Conservation (phyloP, 2,329 filamentous ascomycete species). For the Neofusicoccum laricinum region DNA sequence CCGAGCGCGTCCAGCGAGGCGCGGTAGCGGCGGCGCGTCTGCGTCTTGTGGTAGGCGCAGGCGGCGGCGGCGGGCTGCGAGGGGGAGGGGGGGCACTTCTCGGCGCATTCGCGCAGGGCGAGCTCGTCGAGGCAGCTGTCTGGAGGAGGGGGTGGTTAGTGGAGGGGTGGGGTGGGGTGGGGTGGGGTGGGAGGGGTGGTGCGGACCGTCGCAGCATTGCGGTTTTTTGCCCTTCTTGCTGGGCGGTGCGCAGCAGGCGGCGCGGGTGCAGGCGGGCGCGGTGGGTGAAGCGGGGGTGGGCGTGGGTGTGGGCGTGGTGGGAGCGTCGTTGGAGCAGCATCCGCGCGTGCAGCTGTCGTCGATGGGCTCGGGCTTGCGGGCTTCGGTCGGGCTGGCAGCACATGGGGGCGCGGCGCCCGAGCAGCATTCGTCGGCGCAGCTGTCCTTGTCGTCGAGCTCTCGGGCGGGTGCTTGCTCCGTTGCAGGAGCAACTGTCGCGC, state of each 20-base stretch:
- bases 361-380: not conserved
- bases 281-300: not conserved
- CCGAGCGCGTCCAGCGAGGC: constrained; percentile 11
- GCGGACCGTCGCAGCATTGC: constrained; percentile 12
- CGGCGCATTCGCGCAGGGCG: not conserved
- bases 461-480: not conserved
- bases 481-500: not conserved
- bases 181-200: too few species aligned
- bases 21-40: not conserved
- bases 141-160: not conserved
- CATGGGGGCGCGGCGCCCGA: not conserved
- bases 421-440: not conserved
- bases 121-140: constrained; percentile 12
- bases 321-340: not conserved
- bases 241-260: not conserved
- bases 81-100: not conserved
- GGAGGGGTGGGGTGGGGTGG: not conserved
- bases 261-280: not conserved
- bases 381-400: not conserved
- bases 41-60: constrained; percentile 9
- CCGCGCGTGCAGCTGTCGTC: not conserved
- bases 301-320: too few species aligned
- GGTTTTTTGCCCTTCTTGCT: not conserved
- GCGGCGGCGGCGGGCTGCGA: not conserved
- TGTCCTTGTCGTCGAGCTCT: not conserved